These are phyloP conservation scores for Cyberlindnera lachancei DNA, from an alignment of 805 yeast species.

Conservation along the genomic window DNA sequence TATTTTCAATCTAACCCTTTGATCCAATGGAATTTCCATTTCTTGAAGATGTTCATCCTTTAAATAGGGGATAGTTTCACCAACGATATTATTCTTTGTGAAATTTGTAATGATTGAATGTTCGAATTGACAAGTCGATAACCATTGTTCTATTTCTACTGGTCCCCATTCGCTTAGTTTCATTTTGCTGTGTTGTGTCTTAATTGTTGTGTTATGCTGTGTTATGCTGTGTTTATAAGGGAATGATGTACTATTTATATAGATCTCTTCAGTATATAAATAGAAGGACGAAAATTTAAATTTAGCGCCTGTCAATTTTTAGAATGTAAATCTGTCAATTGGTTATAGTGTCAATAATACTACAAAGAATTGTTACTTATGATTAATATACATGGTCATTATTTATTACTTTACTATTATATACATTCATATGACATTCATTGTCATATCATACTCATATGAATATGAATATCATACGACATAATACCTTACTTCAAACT, in stretches of 20 bases:
- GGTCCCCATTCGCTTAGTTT: constrained; percentile 18
- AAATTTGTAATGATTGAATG: constrained; percentile 25
- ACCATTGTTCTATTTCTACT: constrained; percentile 20
- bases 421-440: no score
- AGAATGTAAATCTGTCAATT: neutral
- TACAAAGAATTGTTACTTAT: neutral
- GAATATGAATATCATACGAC: no score
- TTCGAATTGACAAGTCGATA: constrained; percentile 12
- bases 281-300: no score
- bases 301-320: neutral
- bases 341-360: neutral
- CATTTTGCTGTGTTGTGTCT: neutral
- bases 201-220: neutral
- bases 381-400: neutral
- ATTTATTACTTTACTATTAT: no score
- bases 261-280: no score
- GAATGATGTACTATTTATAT: no score
- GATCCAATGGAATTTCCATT: constrained; percentile 51
- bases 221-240: neutral
- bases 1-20: constrained; percentile 53
- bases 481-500: constrained; percentile 23
- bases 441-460: neutral
- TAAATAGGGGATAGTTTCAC: constrained; percentile 62
- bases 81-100: constrained; percentile 57
- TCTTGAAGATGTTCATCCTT: constrained; percentile 67